A percentile compares a stretch with the other conserved stretches of the same genome.
These are phyloP conservation scores for Anthracocystis panici-leucophaei DNA, from an alignment of 1,284 basidiomycete species.

Conservation along the genomic window DNA sequence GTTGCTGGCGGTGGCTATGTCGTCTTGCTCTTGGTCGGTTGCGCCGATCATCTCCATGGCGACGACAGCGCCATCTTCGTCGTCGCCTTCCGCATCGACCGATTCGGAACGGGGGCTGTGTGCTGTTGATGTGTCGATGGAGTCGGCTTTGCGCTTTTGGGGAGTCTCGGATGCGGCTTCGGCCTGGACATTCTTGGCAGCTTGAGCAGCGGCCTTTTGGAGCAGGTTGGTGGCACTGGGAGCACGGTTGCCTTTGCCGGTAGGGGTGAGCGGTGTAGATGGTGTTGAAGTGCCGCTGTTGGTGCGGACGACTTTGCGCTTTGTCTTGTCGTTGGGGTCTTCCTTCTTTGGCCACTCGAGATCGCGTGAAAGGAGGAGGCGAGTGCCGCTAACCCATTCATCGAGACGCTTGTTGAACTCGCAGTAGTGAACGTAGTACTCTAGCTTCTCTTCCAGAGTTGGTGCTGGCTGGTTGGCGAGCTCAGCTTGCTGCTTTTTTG, in stretches of 20 bases:
- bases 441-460: constrained; percentile 55
- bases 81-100: constrained; percentile 70
- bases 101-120: constrained; percentile 50
- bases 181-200: constrained; percentile 68
- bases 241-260: constrained; percentile 36
- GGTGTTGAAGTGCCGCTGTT: constrained; percentile 45
- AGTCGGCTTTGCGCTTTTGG: constrained; percentile 77
- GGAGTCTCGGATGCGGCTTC: constrained; percentile 72
- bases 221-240: constrained; percentile 73
- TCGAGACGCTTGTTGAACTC: constrained; percentile 79
- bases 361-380: constrained; percentile 85
- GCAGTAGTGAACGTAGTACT: constrained; percentile 61
- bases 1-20: constrained; percentile 41
- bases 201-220: constrained; percentile 82
- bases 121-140: constrained; percentile 72
- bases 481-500: constrained; percentile 54
- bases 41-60: constrained; percentile 72
- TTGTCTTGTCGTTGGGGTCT: constrained; percentile 71
- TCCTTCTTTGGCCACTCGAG: constrained; percentile 89
- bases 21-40: constrained; percentile 59
- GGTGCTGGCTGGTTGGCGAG: constrained; percentile 45
- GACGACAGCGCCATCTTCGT: constrained; percentile 67
- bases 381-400: constrained; percentile 94
- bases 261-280: constrained; percentile 47
- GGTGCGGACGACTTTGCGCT: constrained; percentile 60